Conservation (phyloP, 495 filamentous ascomycete species). For the Aspergillus biplanus region DNA sequence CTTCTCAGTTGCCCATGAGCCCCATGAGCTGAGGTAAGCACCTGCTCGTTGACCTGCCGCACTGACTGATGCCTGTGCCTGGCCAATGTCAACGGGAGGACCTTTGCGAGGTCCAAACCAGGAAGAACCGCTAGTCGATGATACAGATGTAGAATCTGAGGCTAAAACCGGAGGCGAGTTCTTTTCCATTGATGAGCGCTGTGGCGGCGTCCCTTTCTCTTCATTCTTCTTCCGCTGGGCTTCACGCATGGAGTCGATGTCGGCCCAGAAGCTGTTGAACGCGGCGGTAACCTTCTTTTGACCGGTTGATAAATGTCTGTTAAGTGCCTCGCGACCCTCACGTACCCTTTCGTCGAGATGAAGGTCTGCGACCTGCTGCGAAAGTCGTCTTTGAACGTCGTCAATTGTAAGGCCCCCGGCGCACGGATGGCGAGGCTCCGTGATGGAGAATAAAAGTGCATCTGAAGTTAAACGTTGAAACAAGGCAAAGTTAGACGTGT, state of each 20-base stretch:
- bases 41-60: slow-evolving; percentile 75
- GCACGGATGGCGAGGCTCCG: slow-evolving; percentile 89
- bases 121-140: slow-evolving; percentile 15
- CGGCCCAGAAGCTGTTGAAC: slow-evolving; percentile 84
- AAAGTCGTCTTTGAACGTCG: slow-evolving; percentile 86
- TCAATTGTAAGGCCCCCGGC: slow-evolving; percentile 95
- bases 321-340: slow-evolving; percentile 74
- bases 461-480: slow-evolving; percentile 79
- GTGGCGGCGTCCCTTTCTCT: slow-evolving; percentile 43
- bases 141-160: slow-evolving; percentile 21
- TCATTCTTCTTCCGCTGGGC: slow-evolving; percentile 72
- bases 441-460: slow-evolving; percentile 88
- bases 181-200: slow-evolving; percentile 41
- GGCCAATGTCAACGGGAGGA: slow-evolving; percentile 58
- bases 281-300: slow-evolving; percentile 81
- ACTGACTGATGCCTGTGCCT: slow-evolving; percentile 68
- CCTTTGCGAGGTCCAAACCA: slow-evolving; percentile 40
- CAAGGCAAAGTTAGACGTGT: slow-evolving; percentile 85
- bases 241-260: slow-evolving; percentile 85
- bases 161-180: slow-evolving; percentile 30
- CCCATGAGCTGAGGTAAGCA: slow-evolving; percentile 92
- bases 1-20: slow-evolving; percentile 92
- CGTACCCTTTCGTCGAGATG: slow-evolving; percentile 86
- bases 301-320: slow-evolving; percentile 78
- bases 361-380: slow-evolving; percentile 85